A percentile compares a stretch with the other conserved stretches of the same genome.
Evolutionary conservation across 257 asterid species (phyloP).

Genomic region (Jaltomata sinuosa): DNA sequence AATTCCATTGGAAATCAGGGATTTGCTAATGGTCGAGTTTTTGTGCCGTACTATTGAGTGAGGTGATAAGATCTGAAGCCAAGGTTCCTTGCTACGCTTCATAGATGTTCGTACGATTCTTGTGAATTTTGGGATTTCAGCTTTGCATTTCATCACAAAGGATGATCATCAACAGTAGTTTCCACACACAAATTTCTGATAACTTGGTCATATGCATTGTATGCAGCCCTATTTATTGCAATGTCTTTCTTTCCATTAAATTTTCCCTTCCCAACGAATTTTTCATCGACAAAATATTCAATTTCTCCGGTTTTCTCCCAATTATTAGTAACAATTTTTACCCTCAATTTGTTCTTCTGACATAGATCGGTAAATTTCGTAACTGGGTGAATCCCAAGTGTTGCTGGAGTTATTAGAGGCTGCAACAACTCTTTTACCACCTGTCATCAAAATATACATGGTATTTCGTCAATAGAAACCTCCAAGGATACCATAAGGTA

Average conservation of each 20-base stretch:
- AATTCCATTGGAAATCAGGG: too few relatives aligned
- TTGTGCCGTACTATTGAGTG: too few relatives aligned
- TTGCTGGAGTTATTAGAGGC: constrained; percentile 29
- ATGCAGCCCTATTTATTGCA: constrained; percentile 42
- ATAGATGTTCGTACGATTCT: too few relatives aligned
- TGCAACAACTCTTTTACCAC: constrained; percentile 17
- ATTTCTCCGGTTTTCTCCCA: constrained; percentile 33
- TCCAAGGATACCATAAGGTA: not conserved
- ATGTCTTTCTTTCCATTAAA: constrained; percentile 13
- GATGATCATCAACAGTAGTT: not conserved
- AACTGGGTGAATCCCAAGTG: constrained; percentile 28
- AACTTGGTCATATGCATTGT: constrained; percentile 11
- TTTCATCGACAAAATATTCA: constrained; percentile 10
- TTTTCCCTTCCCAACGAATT: constrained; percentile 20
- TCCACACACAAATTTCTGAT: not conserved
- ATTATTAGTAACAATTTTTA: constrained; percentile 16
- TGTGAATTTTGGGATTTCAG: too few relatives aligned
- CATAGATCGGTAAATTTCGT: constrained; percentile 24
- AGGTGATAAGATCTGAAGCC: too few relatives aligned
- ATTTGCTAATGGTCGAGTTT: too few relatives aligned
- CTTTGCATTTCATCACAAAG: not conserved
- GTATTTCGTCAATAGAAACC: too few relatives aligned
- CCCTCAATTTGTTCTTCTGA: constrained; percentile 14
- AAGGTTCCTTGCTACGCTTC: too few relatives aligned
- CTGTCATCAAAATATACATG: constrained; percentile 8